Conservation (phyloP, 306 rosid species). For the Casuarina equisetifolia region DNA sequence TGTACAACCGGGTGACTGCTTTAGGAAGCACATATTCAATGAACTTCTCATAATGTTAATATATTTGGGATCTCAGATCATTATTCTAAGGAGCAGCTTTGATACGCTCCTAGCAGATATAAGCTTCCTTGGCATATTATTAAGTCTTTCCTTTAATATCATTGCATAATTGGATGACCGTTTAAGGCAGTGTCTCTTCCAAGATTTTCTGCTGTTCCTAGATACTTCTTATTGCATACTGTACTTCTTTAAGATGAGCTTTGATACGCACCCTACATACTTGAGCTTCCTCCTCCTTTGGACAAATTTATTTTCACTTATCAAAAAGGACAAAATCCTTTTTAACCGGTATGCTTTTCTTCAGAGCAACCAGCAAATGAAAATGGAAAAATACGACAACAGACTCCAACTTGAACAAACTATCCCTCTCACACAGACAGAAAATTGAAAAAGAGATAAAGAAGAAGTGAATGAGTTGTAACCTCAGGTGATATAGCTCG, state of each 20-base stretch:
- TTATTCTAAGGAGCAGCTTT: too few relatives aligned
- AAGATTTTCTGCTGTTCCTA: not conserved
- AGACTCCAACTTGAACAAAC: not conserved
- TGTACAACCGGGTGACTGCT: too few relatives aligned
- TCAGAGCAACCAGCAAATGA: not conserved
- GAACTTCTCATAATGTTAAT: too few relatives aligned
- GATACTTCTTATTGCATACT: not conserved
- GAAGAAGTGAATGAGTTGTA: not conserved
- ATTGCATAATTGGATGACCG: not conserved
- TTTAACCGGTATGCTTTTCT: not conserved
- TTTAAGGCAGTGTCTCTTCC: not conserved
- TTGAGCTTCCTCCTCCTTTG: not conserved
- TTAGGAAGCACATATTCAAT: too few relatives aligned
- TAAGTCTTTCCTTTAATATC: not conserved
- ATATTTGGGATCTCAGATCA: too few relatives aligned
- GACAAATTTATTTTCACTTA: not conserved
- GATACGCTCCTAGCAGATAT: not conserved
- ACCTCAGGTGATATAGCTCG: slow-evolving; percentile 97
- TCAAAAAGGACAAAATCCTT: not conserved
- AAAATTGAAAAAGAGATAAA: not conserved
- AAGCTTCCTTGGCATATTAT: not conserved
- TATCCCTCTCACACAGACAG: not conserved
- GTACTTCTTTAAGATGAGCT: not conserved
- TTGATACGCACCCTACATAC: not conserved
- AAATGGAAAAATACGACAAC: not conserved